These are phyloP conservation scores for Boletus eberwhitei DNA, from an alignment of 768 basidiomycete genomes.

Conservation along the genomic window DNA sequence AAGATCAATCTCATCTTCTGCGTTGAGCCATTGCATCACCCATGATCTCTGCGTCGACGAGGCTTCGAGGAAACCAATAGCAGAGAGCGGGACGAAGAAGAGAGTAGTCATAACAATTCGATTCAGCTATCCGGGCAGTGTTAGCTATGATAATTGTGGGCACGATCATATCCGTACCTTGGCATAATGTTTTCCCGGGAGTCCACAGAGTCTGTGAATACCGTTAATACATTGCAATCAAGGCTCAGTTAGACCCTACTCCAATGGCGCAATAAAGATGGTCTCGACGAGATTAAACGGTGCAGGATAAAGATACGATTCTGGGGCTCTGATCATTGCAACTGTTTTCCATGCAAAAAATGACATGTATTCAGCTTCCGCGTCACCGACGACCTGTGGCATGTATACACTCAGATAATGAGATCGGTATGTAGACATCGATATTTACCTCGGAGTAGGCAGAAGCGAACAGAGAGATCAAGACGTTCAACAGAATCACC, in stretches of 20 bases:
- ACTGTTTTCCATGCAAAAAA: conserved; percentile 89
- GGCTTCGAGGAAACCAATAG: conserved; percentile 72
- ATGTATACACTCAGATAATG: conserved; percentile 1
- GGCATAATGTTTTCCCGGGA: conserved; percentile 56
- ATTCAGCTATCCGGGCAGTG: conserved; percentile 52
- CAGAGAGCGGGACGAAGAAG: conserved; percentile 77
- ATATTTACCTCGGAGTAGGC: conserved; percentile 81
- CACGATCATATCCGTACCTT: conserved; percentile 36
- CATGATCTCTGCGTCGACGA: conserved; percentile 56
- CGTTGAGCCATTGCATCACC: conserved; percentile 65
- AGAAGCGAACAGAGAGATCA: conserved; percentile 93
- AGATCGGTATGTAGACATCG: neutral
- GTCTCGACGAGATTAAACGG: conserved; percentile 90
- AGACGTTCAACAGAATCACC: conserved; percentile 84
- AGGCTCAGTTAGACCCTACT: conserved; percentile 49
- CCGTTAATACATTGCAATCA: neutral
- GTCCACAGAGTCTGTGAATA: conserved; percentile 38
- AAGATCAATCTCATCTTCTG: conserved; percentile 55
- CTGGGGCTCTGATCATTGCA: conserved; percentile 81
- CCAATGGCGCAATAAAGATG: conserved; percentile 77
- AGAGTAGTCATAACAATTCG: conserved; percentile 69
- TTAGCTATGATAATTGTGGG: neutral
- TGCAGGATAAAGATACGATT: conserved; percentile 79
- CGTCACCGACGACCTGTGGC: conserved; percentile 71
- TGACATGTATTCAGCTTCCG: conserved; percentile 85